Evolutionary conservation across 148 eudicot species (phyloP).

Genomic region (Euryodendron excelsum): DNA sequence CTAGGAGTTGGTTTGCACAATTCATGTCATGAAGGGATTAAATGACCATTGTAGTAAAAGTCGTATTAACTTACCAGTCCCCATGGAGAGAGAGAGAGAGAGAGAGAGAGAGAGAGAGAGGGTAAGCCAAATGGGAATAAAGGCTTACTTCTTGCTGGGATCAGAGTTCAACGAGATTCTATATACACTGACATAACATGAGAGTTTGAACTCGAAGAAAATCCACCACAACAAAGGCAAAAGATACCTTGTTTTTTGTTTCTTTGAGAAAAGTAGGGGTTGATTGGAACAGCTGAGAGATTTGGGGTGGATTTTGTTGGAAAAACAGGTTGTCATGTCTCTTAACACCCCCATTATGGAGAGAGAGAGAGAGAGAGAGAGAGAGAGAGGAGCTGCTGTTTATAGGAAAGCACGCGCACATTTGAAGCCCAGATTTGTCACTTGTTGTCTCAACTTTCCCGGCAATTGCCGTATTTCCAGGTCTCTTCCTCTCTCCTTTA

Average conservation of each 20-base stretch:
- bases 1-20: too few relatives aligned
- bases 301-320: too few relatives aligned
- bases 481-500: neutral
- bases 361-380: neutral
- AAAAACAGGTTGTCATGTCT: constrained; percentile 15
- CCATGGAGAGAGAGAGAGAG: too few relatives aligned
- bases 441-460: neutral
- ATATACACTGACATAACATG: neutral
- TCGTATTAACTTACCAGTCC: too few relatives aligned
- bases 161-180: too few relatives aligned
- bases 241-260: neutral
- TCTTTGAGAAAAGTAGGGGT: neutral
- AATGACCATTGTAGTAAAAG: too few relatives aligned
- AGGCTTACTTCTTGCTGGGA: too few relatives aligned
- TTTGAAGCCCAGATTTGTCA: neutral
- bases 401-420: neutral
- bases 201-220: neutral
- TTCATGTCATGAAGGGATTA: too few relatives aligned
- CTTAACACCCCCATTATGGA: neutral
- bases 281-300: too few relatives aligned
- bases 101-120: too few relatives aligned
- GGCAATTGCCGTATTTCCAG: neutral
- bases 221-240: neutral
- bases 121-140: too few relatives aligned
- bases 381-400: neutral